Conservation (phyloP, 768 basidiomycete genomes). For the Suillus bovinus region DNA sequence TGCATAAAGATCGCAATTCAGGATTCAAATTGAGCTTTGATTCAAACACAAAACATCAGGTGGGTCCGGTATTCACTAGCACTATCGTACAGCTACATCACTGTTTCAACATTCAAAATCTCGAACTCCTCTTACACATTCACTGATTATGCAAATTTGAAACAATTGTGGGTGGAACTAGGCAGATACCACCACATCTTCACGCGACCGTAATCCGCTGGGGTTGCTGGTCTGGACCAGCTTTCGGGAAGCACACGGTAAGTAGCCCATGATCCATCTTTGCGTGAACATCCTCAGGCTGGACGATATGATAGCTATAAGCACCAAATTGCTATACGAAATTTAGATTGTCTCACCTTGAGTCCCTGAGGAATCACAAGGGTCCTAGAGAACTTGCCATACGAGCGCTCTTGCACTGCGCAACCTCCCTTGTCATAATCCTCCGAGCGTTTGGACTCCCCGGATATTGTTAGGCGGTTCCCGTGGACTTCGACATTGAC, state of each 20-base stretch:
- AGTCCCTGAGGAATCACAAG: slow-evolving; percentile 48
- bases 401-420: slow-evolving; percentile 44
- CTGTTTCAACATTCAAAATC: too few species aligned
- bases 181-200: background rate
- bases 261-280: too few species aligned
- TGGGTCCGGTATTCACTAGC: too few species aligned
- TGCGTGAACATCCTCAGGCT: too few species aligned
- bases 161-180: background rate
- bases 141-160: too few species aligned
- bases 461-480: slow-evolving; percentile 51
- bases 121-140: too few species aligned
- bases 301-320: too few species aligned
- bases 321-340: too few species aligned
- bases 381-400: slow-evolving; percentile 48
- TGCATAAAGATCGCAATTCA: too few species aligned
- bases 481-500: slow-evolving; percentile 52
- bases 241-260: background rate
- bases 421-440: slow-evolving; percentile 38
- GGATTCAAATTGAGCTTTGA: too few species aligned
- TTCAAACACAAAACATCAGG: too few species aligned
- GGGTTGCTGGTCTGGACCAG: background rate
- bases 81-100: too few species aligned
- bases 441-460: slow-evolving; percentile 40
- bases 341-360: slow-evolving; percentile 34
- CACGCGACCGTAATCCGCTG: slow-evolving; percentile 16